These are phyloP conservation scores for Diaporthe sp. DNA, from an alignment of 2,329 filamentous ascomycete species.

Conservation along the genomic window DNA sequence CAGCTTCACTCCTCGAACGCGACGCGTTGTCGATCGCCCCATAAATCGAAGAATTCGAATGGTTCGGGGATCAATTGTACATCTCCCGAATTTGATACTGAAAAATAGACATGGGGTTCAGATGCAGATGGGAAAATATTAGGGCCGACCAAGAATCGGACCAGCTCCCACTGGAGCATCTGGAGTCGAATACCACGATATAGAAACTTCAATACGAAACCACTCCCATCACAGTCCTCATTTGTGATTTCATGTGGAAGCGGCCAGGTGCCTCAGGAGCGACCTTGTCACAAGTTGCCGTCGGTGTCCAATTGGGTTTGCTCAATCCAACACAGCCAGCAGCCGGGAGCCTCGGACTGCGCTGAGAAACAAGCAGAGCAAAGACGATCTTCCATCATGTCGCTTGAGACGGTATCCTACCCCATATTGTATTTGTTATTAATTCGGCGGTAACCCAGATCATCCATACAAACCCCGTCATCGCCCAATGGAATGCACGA, in stretches of 20 bases:
- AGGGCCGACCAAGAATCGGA: background rate
- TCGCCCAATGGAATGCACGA: background rate
- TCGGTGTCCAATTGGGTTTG: background rate
- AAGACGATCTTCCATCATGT: background rate
- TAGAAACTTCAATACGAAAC: conserved; percentile 17
- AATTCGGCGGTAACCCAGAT: background rate
- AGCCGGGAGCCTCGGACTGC: background rate
- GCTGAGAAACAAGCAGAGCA: background rate
- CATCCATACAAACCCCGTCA: background rate
- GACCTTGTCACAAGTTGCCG: background rate
- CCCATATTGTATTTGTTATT: background rate
- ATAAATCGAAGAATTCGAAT: background rate
- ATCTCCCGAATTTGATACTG: background rate
- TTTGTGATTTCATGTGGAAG: background rate
- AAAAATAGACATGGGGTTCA: background rate
- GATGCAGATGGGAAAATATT: background rate
- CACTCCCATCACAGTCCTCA: background rate
- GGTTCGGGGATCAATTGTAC: background rate
- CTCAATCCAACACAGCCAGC: background rate
- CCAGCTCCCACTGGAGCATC: background rate
- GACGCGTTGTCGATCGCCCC: background rate
- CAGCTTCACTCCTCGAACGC: background rate
- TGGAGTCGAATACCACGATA: background rate
- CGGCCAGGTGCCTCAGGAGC: background rate
- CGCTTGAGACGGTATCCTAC: background rate